Evolutionary conservation across 73 alveolate genomes (phyloP).

Genomic region (Paraurostyla sp.): DNA sequence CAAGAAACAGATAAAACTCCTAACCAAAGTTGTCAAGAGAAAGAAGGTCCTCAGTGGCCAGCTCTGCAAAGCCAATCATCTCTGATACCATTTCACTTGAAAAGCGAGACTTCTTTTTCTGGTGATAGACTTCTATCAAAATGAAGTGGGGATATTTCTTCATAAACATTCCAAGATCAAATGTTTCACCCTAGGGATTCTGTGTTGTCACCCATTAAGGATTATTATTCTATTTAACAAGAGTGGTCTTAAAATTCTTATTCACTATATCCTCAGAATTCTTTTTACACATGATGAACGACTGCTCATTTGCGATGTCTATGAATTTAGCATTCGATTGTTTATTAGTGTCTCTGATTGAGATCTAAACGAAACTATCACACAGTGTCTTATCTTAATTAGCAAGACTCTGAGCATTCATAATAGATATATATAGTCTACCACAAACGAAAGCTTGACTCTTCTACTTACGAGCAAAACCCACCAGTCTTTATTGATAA

Average conservation of each 20-base stretch:
- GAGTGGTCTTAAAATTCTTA: slow-evolving; percentile 1
- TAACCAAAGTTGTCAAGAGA: slow-evolving; percentile 40
- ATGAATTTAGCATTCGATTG: slow-evolving; percentile 23
- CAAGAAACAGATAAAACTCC: slow-evolving; percentile 19
- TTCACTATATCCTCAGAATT: neutral
- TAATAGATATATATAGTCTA: neutral
- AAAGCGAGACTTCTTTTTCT: slow-evolving; percentile 39
- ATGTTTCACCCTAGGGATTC: slow-evolving; percentile 59
- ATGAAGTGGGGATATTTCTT: slow-evolving; percentile 30
- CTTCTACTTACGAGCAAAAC: neutral
- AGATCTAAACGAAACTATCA: slow-evolving; percentile 47
- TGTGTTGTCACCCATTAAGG: slow-evolving; percentile 33
- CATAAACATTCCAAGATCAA: slow-evolving; percentile 58
- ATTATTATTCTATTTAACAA: slow-evolving; percentile 2
- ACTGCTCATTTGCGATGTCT: slow-evolving; percentile 45
- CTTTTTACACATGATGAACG: slow-evolving; percentile 26
- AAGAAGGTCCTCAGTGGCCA: slow-evolving; percentile 4
- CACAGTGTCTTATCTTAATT: neutral
- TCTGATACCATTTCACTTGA: slow-evolving; percentile 20
- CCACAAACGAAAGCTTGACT: slow-evolving; percentile 49
- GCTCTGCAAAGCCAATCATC: slow-evolving; percentile 32
- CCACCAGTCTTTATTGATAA: neutral
- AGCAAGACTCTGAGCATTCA: slow-evolving; percentile 21
- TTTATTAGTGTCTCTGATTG: slow-evolving; percentile 25
- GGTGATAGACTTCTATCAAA: slow-evolving; percentile 31